phyloP scores from a whole-genome alignment of 345 rosid species.

The Citrus hindsii region DNA sequence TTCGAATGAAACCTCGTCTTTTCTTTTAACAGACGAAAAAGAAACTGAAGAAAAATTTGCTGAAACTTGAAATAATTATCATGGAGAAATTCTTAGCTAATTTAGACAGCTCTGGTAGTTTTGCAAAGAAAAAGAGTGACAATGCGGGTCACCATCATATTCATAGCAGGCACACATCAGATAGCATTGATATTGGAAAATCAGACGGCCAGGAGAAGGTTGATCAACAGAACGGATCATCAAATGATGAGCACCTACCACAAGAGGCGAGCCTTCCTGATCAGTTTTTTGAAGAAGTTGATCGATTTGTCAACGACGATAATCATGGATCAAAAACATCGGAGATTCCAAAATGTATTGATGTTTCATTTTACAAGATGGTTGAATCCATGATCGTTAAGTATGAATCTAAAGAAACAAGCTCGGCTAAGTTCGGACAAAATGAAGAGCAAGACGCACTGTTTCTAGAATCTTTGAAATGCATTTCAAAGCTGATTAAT shows the following conservation, averaged over 20 bases:
- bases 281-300: constrained; percentile 42
- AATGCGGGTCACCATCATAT: neutral
- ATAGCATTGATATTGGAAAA: neutral
- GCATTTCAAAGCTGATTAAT: constrained; percentile 36
- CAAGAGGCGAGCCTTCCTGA: constrained; percentile 8
- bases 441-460: constrained; percentile 34
- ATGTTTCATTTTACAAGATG: constrained; percentile 33
- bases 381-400: constrained; percentile 44
- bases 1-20: neutral
- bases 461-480: constrained; percentile 36
- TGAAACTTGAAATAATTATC: neutral
- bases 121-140: constrained; percentile 11
- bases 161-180: neutral
- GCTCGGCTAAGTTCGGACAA: constrained; percentile 29
- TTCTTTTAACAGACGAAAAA: no score
- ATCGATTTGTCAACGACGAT: constrained; percentile 26
- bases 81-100: constrained; percentile 15
- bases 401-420: constrained; percentile 20
- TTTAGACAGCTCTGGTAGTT: constrained; percentile 28
- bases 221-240: neutral
- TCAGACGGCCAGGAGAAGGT: neutral
- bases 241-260: neutral
- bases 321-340: constrained; percentile 4
- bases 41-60: neutral
- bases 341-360: constrained; percentile 38